Evolutionary conservation across 2,329 filamentous ascomycete species (phyloP), one percentile per base, ranked within the genome.

Genomic region (Alternaria brassicae): DNA sequence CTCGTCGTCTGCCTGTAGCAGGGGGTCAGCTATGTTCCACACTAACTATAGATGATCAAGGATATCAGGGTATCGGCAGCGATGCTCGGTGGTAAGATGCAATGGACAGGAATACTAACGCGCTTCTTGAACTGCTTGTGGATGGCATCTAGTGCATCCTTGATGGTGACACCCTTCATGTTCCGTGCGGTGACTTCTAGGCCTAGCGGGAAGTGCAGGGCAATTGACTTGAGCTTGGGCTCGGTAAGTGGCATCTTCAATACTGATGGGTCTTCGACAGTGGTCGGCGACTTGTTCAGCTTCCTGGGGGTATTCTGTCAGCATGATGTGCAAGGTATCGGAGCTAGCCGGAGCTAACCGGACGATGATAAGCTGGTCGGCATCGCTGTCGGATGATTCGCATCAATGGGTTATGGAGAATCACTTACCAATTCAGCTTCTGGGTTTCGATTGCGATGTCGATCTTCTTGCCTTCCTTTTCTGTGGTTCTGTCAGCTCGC

Each of bases 71-170:
- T 15, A 39, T 21, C 12, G 28, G 21, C 32, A 32, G 23, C 45
- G 27, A 27, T 36, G 13, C 44, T 19, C 21, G 9, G 36, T 9
- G 13, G 25, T 27, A 42, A 28, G 28, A 15, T 23, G 17, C 23
- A 15, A 21, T 19, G 10, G 30, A 40, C 23, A 53, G 42, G 36
- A 37, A 32, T 42, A 79, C 88, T 71, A 81, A 93, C 94, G 87
- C 93, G 90, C 88, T 97, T 97, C 87, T 96, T 96, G 85, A 92
- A 96, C 71, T 91, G 87, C 85, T 97, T 97, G 85, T 97, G 85
- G 81, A 98, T 97, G 73, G 92, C 94, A 79, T 97, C 93, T 78
- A 97, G 78, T 58, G 93, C 93, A 80, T 98, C 94, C 84, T 97
- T 97, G 85, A 98, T 94, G 57, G 94, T 98, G 69, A 98, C 93